Conservation (phyloP, 345 rosid genomes). For the Turritis glabra region DNA sequence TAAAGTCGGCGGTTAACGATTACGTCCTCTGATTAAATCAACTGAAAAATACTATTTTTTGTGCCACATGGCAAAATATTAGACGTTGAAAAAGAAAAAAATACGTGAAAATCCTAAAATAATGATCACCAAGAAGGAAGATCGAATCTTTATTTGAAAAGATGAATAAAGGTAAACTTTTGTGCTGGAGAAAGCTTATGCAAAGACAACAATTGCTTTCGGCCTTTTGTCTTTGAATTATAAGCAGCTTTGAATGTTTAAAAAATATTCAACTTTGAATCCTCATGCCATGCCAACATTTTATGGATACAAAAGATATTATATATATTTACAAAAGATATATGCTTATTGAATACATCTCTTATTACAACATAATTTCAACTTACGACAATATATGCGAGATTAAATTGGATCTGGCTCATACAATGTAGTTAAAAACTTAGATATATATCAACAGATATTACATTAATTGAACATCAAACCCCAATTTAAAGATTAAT, state of each 20-base stretch:
- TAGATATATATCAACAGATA: not conserved
- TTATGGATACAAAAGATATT: not conserved
- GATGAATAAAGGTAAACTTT: slow-evolving; percentile 18
- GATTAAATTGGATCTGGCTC: not conserved
- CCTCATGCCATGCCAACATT: not conserved
- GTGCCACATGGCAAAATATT: not conserved
- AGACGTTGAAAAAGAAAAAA: not conserved
- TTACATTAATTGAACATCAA: too few species aligned
- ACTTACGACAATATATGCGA: not conserved
- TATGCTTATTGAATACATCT: too few species aligned
- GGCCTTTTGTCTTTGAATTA: slow-evolving; percentile 37
- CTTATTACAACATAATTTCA: not conserved
- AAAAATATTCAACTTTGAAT: not conserved
- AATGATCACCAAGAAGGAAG: not conserved
- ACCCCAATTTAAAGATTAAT: not conserved
- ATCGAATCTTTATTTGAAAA: slow-evolving; percentile 14
- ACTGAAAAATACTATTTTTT: not conserved
- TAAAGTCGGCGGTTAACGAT: too few species aligned
- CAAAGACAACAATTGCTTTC: slow-evolving; percentile 39
- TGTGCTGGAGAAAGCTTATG: slow-evolving; percentile 34
- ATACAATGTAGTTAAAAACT: not conserved
- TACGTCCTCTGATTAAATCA: not conserved
- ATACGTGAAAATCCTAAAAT: not conserved
- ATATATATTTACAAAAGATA: not conserved
- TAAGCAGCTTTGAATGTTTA: slow-evolving; percentile 7